These are phyloP conservation scores for Aureobasidium vineae DNA, from an alignment of 2,329 filamentous ascomycete genomes.

Conservation along the genomic window DNA sequence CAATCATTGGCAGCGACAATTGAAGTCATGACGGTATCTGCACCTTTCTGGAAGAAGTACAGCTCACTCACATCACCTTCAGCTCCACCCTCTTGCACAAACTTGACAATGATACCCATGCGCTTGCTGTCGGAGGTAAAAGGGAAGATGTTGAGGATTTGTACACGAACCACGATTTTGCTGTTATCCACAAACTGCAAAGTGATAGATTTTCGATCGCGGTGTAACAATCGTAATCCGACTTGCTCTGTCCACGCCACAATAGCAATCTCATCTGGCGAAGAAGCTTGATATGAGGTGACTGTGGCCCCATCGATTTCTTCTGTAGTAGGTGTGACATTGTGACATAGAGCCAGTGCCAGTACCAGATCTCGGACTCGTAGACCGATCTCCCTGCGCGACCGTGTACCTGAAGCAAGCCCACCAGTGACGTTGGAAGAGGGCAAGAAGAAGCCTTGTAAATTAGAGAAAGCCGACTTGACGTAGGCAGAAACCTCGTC, in stretches of 20 bases:
- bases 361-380: conserved; percentile 91
- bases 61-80: conserved; percentile 65
- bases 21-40: conserved; percentile 95
- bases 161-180: conserved; percentile 74
- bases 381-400: conserved; percentile 86
- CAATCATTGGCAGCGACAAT: conserved; percentile 97
- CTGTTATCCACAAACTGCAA: conserved; percentile 75
- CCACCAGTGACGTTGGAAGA: conserved; percentile 56
- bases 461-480: conserved; percentile 69
- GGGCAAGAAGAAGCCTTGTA: conserved; percentile 64
- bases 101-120: conserved; percentile 96
- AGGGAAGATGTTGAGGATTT: conserved; percentile 90
- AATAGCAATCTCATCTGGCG: conserved; percentile 96
- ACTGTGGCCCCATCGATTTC: conserved; percentile 73
- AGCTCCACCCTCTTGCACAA: conserved; percentile 49
- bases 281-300: conserved; percentile 93
- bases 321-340: conserved; percentile 89
- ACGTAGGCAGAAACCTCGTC: conserved; percentile 90
- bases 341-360: conserved; percentile 90
- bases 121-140: conserved; percentile 98
- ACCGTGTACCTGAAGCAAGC: conserved; percentile 67
- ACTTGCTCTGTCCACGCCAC: conserved; percentile 94
- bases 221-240: conserved; percentile 76
- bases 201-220: conserved; percentile 82
- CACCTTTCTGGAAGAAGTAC: conserved; percentile 98